A percentile compares a stretch with the other conserved stretches of the same genome.
Conservation (phyloP, 371 early-diverging fungal genomes). For the Mucor irregularis region DNA sequence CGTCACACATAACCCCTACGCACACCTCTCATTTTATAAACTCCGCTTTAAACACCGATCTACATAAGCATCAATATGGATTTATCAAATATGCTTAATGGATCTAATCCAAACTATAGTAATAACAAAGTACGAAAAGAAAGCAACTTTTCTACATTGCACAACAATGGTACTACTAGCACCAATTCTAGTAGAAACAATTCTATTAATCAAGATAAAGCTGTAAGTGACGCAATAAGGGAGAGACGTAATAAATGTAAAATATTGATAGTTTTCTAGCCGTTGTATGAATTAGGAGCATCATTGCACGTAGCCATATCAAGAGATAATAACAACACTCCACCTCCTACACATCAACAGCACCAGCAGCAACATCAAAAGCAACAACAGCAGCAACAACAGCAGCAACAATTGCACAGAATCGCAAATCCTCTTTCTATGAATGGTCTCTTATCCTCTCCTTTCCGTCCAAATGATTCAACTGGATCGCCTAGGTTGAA, state of each 20-base stretch:
- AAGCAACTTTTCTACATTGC: no score
- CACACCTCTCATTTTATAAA: background rate
- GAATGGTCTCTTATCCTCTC: constrained; percentile 6
- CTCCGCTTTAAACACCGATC: background rate
- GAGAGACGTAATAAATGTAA: background rate
- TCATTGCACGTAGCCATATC: constrained; percentile 18
- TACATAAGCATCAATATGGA: constrained; percentile 16
- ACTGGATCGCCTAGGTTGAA: background rate
- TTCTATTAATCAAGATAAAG: no score
- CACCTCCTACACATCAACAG: background rate
- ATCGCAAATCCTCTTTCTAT: background rate
- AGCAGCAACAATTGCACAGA: background rate
- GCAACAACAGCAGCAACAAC: no score
- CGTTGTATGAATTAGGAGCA: constrained; percentile 19
- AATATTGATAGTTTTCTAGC: constrained; percentile 6
- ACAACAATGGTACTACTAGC: no score
- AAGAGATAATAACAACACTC: constrained; percentile 4
- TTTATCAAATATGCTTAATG: constrained; percentile 30
- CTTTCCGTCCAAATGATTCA: constrained; percentile 1
- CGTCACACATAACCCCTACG: background rate
- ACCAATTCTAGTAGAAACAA: no score
- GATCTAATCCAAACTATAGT: background rate
- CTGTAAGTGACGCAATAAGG: background rate
- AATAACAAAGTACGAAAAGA: background rate
- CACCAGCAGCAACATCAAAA: no score